phyloP scores from a whole-genome alignment of 805 yeast species.

The Torulaspora microellipsoides region DNA sequence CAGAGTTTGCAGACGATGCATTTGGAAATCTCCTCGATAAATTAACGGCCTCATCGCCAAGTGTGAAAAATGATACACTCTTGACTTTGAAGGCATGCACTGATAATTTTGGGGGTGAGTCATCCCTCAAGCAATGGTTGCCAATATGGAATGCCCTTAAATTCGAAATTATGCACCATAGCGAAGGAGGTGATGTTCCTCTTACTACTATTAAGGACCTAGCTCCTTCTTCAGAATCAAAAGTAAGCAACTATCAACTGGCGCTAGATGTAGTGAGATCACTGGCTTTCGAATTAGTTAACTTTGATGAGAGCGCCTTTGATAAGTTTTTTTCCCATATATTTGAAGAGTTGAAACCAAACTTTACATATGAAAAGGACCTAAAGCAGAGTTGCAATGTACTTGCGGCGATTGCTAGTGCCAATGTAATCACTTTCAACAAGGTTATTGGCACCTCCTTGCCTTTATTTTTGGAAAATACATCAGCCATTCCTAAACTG shows the following conservation, averaged over 20 bases:
- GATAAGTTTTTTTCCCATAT: slow-evolving; percentile 40
- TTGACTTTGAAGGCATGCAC: slow-evolving; percentile 57
- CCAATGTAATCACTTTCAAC: slow-evolving; percentile 45
- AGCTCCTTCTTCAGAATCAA: slow-evolving; percentile 30
- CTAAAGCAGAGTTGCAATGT: slow-evolving; percentile 61
- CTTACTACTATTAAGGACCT: slow-evolving; percentile 7
- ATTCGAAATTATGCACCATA: slow-evolving; percentile 81
- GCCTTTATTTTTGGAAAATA: slow-evolving; percentile 38
- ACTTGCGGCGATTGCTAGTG: slow-evolving; percentile 50
- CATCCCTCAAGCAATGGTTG: slow-evolving; percentile 58
- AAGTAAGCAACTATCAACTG: slow-evolving; percentile 39
- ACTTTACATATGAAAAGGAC: slow-evolving; percentile 48
- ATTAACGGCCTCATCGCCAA: slow-evolving; percentile 66
- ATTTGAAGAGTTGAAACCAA: slow-evolving; percentile 49
- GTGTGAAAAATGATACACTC: slow-evolving; percentile 70
- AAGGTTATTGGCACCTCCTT: slow-evolving; percentile 44
- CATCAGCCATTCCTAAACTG: slow-evolving; percentile 50
- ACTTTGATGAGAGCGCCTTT: slow-evolving; percentile 31
- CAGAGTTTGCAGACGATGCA: slow-evolving; percentile 63
- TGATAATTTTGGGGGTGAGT: slow-evolving; percentile 43
- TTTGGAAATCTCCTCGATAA: slow-evolving; percentile 78
- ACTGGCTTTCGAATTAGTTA: slow-evolving; percentile 39
- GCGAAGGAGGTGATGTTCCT: slow-evolving; percentile 39
- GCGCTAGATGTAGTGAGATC: slow-evolving; percentile 44
- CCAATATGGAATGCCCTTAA: slow-evolving; percentile 84